phyloP scores from a whole-genome alignment of 495 filamentous ascomycete genomes.

The Parachaetomium inaequale region DNA sequence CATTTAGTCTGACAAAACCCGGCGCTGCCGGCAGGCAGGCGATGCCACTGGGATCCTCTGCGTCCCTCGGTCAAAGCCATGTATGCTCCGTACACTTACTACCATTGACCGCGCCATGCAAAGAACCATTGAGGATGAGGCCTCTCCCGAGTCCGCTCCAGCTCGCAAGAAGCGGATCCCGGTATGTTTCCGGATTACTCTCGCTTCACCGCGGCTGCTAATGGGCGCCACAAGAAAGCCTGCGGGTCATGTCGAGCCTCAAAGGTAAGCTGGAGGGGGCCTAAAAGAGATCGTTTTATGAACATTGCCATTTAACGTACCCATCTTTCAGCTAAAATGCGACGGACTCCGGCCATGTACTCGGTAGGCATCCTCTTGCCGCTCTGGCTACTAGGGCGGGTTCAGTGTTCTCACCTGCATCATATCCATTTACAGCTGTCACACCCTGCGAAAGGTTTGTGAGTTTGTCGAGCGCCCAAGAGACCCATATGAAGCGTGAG shows the following conservation, averaged over 20 bases:
- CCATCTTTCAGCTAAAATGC: background rate
- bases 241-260: background rate
- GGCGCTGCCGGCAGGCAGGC: too few species aligned
- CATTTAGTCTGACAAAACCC: too few species aligned
- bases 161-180: background rate
- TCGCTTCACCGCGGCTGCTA: too few species aligned
- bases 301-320: too few species aligned
- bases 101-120: background rate
- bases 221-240: background rate
- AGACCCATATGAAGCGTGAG: background rate
- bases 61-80: too few species aligned
- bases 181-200: background rate
- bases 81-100: too few species aligned
- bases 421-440: background rate
- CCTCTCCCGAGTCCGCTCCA: background rate
- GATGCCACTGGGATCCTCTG: too few species aligned
- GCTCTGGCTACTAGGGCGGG: background rate
- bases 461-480: conserved; percentile 5
- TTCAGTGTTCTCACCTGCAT: background rate
- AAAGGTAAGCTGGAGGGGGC: background rate
- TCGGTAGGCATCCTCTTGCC: background rate
- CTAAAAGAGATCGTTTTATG: too few species aligned
- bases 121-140: background rate
- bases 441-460: background rate
- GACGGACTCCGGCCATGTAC: conserved; percentile 1